Evolutionary conservation across 257 asterid genomes (phyloP).

Genomic region (Solanum chiquidenum): DNA sequence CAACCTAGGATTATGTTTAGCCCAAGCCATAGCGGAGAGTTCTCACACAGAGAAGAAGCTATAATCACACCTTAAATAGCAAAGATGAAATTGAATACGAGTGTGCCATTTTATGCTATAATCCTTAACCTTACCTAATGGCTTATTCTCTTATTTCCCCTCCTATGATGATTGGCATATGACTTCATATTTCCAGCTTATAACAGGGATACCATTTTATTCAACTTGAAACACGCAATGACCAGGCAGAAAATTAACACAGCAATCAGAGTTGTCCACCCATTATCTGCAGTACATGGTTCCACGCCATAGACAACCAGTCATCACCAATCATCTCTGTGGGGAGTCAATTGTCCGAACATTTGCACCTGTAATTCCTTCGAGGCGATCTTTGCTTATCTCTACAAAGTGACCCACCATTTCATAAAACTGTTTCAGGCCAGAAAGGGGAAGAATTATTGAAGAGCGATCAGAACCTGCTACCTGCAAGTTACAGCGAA

Average conservation of each 20-base stretch:
- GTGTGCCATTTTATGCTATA: not conserved
- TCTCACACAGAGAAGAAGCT: not conserved
- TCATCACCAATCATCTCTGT: slow-evolving; percentile 40
- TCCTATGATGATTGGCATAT: not conserved
- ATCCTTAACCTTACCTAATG: not conserved
- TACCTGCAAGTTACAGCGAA: slow-evolving; percentile 42
- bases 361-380: slow-evolving; percentile 74
- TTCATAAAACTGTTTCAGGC: slow-evolving; percentile 84
- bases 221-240: not conserved
- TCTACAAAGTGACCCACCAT: slow-evolving; percentile 97
- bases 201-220: not conserved
- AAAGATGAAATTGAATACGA: not conserved
- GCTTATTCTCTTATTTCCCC: not conserved
- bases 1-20: not conserved
- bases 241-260: not conserved
- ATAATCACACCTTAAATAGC: not conserved
- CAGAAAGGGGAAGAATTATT: slow-evolving; percentile 89
- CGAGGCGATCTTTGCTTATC: slow-evolving; percentile 73
- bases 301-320: not conserved
- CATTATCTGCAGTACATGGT: not conserved
- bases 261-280: not conserved
- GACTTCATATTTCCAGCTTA: not conserved
- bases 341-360: slow-evolving; percentile 87
- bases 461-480: slow-evolving; percentile 95
- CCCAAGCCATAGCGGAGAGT: not conserved